Base-by-base conservation (phyloP, 495 filamentous ascomycete species). In the Lasiosphaeris hirsuta region DNA sequence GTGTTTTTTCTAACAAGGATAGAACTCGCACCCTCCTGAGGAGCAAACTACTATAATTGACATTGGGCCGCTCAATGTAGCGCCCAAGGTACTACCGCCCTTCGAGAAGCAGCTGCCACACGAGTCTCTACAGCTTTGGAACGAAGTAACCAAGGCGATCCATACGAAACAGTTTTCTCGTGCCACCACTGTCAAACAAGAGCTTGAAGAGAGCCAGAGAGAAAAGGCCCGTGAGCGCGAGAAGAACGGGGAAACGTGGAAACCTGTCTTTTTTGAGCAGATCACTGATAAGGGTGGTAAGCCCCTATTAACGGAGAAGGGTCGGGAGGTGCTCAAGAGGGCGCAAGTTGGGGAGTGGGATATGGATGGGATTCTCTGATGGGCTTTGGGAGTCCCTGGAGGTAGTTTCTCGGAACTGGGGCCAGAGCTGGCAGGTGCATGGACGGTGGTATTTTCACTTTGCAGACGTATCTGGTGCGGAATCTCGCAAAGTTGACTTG, bases 61-160 rank as follows among this genome's bases (percentile, higher is more conserved):
- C 67, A 83, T 97, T 47, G 81, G 80, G 30, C 90, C 93, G 3
- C 81, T 98, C 19, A 77, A 78, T 34, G 90, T 91, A 13, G 81
- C 84, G 4, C 76, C 85, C 35, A 98, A 98, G 72, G 73, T 80
- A 19, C 68, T 94, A 4, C 94, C 94, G 0, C 90, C 94, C 0
- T 65, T 74, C 3, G 84, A 89, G 54, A 58, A 81, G 30, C 92
- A 96, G 70, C 83, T 96, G 5, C 82, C 89, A 18, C 93, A 97
- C 64, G 94, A 98, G 74, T 96, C 90, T 1, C 84, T 92, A 51
- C 85, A 83, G 58, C 90, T 96, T 64, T 98, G 94, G 94, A 78
- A 82, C 36, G 80, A 80, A 19, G 92, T 98, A 39, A 97, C 94
- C 8, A 76, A 87, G 35, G 90, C 92, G n/a, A 97, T 98, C 58